A percentile compares a stretch with the other conserved stretches of the same genome.
phyloP scores from a whole-genome alignment of 2,329 filamentous ascomycete genomes.

The Claviceps lovelessii region DNA sequence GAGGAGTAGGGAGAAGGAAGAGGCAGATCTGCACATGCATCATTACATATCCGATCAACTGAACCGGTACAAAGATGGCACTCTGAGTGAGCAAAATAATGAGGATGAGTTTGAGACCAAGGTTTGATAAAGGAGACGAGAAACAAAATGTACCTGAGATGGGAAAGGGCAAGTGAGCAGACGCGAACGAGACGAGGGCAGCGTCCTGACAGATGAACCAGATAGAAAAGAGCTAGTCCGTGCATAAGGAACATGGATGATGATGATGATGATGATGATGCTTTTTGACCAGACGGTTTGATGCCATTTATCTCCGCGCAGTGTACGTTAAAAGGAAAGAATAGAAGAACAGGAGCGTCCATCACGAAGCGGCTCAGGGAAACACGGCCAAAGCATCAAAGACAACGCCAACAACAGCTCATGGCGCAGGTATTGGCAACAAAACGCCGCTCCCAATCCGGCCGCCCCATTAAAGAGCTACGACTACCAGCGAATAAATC shows the following conservation, averaged over 20 bases:
- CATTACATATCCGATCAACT: constrained; percentile 74
- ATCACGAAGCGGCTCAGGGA: background rate
- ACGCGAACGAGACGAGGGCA: background rate
- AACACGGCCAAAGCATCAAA: background rate
- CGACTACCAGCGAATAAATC: background rate
- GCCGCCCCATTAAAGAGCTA: background rate
- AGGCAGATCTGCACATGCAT: constrained; percentile 58
- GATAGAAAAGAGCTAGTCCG: background rate
- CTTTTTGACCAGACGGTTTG: background rate
- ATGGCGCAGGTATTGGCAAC: background rate
- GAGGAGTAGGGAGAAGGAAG: constrained; percentile 30
- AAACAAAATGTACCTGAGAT: background rate
- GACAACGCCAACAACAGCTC: background rate
- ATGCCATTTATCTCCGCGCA: background rate
- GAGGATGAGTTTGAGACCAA: constrained; percentile 35
- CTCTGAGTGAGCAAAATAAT: constrained; percentile 12
- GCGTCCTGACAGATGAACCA: background rate
- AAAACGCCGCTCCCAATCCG: background rate
- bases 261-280: background rate
- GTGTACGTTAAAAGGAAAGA: background rate
- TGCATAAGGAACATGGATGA: background rate
- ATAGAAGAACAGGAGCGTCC: too few relatives aligned
- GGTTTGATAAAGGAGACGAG: constrained; percentile 9
- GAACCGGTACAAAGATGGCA: constrained; percentile 42
- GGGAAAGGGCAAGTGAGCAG: background rate